A percentile compares a stretch with the other conserved stretches of the same genome.
Conservation (phyloP, 768 basidiomycete species). For the Phallus indusiatus region DNA sequence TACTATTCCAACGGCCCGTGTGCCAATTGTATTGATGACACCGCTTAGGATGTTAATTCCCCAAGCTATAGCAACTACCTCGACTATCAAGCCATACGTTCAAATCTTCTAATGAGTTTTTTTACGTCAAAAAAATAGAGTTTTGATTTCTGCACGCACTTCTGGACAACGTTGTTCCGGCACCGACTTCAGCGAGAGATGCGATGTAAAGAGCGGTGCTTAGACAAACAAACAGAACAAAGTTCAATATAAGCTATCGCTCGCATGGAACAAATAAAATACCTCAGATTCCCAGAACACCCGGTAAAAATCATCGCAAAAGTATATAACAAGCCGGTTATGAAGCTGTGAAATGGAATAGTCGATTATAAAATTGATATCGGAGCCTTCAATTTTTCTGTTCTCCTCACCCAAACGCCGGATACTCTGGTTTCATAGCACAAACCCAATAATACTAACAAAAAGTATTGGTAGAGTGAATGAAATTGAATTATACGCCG, state of each 20-base stretch:
- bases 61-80: slow-evolving; percentile 48
- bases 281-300: slow-evolving; percentile 49
- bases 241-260: not conserved
- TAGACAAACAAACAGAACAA: too few species aligned
- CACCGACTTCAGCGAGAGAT: slow-evolving; percentile 41
- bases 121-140: too few species aligned
- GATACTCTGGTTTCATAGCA: slow-evolving; percentile 46
- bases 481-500: not conserved
- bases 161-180: slow-evolving; percentile 32
- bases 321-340: slow-evolving; percentile 51
- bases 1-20: slow-evolving; percentile 39
- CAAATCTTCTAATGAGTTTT: too few species aligned
- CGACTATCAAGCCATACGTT: slow-evolving; percentile 19
- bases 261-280: not conserved
- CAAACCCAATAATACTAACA: slow-evolving; percentile 53
- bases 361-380: not conserved
- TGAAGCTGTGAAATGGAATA: slow-evolving; percentile 19
- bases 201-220: slow-evolving; percentile 47
- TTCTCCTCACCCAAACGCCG: slow-evolving; percentile 46
- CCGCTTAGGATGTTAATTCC: slow-evolving; percentile 47
- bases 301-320: slow-evolving; percentile 53
- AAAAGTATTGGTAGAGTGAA: not conserved
- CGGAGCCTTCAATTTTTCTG: slow-evolving; percentile 4
- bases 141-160: not conserved
- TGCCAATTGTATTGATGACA: slow-evolving; percentile 45